A percentile compares a stretch with the other conserved stretches of the same genome.
phyloP scores from a whole-genome alignment of 495 filamentous ascomycete species.

The Podospora comata region DNA sequence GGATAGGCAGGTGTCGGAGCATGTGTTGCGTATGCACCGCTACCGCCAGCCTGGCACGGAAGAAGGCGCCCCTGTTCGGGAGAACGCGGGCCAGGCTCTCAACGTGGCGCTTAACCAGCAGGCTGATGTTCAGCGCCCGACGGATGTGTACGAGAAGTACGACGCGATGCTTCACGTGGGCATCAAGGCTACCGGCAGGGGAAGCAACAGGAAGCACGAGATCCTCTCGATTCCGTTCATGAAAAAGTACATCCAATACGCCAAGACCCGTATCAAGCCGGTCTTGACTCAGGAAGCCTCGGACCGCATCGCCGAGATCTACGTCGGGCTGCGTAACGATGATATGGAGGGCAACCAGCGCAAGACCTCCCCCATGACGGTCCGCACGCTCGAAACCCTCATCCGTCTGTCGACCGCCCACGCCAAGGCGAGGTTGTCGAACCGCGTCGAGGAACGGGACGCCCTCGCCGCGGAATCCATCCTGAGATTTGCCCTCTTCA shows the following conservation, averaged over 20 bases:
- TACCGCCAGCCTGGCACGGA: constrained; percentile 93
- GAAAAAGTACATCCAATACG: constrained; percentile 99
- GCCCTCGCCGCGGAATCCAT: constrained; percentile 86
- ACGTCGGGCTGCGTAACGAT: constrained; percentile 91
- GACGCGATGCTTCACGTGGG: constrained; percentile 94
- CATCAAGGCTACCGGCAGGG: constrained; percentile 72
- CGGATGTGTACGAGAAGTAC: constrained; percentile 94
- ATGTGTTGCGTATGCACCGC: constrained; percentile 95
- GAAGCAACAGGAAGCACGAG: constrained; percentile 70
- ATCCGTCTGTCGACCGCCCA: constrained; percentile 97
- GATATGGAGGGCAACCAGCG: constrained; percentile 92
- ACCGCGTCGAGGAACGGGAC: constrained; percentile 88
- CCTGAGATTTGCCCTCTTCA: constrained; percentile 93
- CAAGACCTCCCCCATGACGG: constrained; percentile 90
- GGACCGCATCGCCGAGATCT: constrained; percentile 88
- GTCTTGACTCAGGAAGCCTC: constrained; percentile 88
- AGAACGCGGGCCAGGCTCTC: constrained; percentile 78
- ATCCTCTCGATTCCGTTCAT: constrained; percentile 98
- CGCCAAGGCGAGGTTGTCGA: constrained; percentile 88
- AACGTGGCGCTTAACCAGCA: constrained; percentile 84
- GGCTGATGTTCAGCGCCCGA: constrained; percentile 63
- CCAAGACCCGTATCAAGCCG: constrained; percentile 88
- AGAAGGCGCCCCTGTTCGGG: constrained; percentile 91
- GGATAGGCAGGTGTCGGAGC: constrained; percentile 89
- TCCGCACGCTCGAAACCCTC: constrained; percentile 93